Conservation (phyloP, 2,329 filamentous ascomycete genomes). For the Talaromyces sp. region DNA sequence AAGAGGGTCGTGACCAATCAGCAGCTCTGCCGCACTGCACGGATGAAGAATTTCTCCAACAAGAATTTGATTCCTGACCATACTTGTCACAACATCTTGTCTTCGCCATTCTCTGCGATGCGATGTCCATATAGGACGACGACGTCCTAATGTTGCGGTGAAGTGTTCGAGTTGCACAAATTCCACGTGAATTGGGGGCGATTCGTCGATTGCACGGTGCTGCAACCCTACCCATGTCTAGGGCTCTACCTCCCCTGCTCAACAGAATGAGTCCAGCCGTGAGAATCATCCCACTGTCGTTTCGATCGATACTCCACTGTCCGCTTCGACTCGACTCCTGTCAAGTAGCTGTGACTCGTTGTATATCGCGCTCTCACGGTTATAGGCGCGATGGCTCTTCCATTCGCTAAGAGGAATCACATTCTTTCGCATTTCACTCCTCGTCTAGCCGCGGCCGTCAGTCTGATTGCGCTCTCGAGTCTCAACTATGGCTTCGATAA, state of each 20-base stretch:
- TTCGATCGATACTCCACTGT: background rate
- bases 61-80: too few relatives aligned
- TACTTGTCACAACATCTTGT: too few relatives aligned
- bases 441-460: constrained; percentile 10
- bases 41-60: background rate
- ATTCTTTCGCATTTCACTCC: constrained; percentile 14
- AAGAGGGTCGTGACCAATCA: background rate
- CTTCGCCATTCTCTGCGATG: too few relatives aligned
- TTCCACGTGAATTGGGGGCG: background rate
- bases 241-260: background rate
- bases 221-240: background rate
- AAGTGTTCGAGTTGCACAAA: background rate
- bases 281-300: background rate
- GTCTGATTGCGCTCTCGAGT: constrained; percentile 33
- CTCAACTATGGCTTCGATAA: constrained; percentile 43
- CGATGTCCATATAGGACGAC: too few relatives aligned
- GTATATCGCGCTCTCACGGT: background rate
- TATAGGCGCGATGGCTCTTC: background rate
- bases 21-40: background rate
- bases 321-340: too few relatives aligned
- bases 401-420: constrained; percentile 6
- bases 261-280: background rate
- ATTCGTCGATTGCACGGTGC: background rate
- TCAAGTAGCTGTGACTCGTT: background rate
- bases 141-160: background rate